Evolutionary conservation across 352 stramenopile species (phyloP).

Genomic region (Phytopythium kandeliae): DNA sequence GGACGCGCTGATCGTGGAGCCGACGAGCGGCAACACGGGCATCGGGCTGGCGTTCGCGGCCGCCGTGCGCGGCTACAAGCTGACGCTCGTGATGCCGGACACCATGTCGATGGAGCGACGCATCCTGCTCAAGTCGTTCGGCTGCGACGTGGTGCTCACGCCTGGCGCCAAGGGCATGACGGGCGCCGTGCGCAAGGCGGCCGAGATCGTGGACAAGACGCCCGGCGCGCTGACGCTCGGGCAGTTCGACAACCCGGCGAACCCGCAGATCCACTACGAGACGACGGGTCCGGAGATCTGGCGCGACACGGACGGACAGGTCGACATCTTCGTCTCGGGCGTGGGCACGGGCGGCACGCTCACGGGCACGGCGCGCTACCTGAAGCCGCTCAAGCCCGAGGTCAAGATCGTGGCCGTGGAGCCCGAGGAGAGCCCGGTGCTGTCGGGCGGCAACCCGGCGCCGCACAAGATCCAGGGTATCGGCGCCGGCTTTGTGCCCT

Average conservation of each 20-base stretch:
- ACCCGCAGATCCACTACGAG: slow-evolving; percentile 91
- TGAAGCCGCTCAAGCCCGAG: slow-evolving; percentile 84
- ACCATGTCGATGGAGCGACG: slow-evolving; percentile 95
- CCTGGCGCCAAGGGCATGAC: slow-evolving; percentile 83
- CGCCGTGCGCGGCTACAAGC: slow-evolving; percentile 86
- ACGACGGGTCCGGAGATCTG: slow-evolving; percentile 87
- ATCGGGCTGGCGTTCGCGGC: slow-evolving; percentile 92
- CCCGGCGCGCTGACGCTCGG: slow-evolving; percentile 73
- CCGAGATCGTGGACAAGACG: slow-evolving; percentile 71
- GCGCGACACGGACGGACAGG: slow-evolving; percentile 79
- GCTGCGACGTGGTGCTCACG: slow-evolving; percentile 90
- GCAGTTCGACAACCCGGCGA: slow-evolving; percentile 97
- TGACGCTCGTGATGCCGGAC: slow-evolving; percentile 95
- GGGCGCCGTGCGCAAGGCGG: slow-evolving; percentile 69
- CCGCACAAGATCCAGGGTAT: slow-evolving; percentile 88
- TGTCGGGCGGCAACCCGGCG: slow-evolving; percentile 73
- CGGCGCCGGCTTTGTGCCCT: slow-evolving; percentile 75
- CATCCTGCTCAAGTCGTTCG: slow-evolving; percentile 93
- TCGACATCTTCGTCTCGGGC: slow-evolving; percentile 88
- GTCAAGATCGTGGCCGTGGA: slow-evolving; percentile 83
- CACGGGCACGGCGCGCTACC: slow-evolving; percentile 77
- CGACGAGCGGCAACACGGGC: slow-evolving; percentile 93
- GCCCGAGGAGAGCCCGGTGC: slow-evolving; percentile 76
- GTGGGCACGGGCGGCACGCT: slow-evolving; percentile 87
- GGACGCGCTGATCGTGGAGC: slow-evolving; percentile 89